phyloP scores from a whole-genome alignment of 805 yeast genomes.

The Starmerella bombi region DNA sequence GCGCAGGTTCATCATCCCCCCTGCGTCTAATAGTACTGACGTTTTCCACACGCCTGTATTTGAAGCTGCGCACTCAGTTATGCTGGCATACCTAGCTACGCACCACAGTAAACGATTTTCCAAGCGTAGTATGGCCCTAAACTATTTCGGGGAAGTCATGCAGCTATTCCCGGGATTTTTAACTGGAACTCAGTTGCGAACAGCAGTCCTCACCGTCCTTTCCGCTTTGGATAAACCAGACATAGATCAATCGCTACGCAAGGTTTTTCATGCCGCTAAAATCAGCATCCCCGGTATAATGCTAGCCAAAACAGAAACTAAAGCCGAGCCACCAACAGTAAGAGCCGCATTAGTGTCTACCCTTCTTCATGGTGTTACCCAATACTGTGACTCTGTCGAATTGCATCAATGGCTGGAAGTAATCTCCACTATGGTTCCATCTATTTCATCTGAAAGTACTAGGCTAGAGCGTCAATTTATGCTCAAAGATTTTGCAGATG shows the following conservation, averaged over 20 bases:
- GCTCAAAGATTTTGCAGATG: constrained; percentile 15
- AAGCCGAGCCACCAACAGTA: constrained; percentile 24
- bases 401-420: constrained; percentile 38
- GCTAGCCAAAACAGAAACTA: constrained; percentile 20
- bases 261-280: constrained; percentile 30
- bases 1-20: constrained; percentile 11
- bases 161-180: constrained; percentile 44
- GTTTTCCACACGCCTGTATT: constrained; percentile 21
- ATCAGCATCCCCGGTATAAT: constrained; percentile 28
- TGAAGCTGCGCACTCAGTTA: constrained; percentile 56
- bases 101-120: constrained; percentile 20
- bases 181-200: constrained; percentile 41
- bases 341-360: constrained; percentile 39
- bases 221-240: constrained; percentile 31
- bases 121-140: constrained; percentile 23
- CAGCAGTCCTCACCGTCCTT: constrained; percentile 47
- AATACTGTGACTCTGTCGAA: constrained; percentile 32
- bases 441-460: constrained; percentile 18
- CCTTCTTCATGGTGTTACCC: constrained; percentile 41
- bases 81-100: constrained; percentile 28
- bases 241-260: constrained; percentile 31
- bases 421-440: constrained; percentile 27
- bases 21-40: constrained; percentile 13
- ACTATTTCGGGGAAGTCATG: constrained; percentile 37
- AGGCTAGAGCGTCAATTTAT: constrained; percentile 16